Base-by-base conservation (phyloP, 2,329 filamentous ascomycete species). In the Tolypocladium sp. region DNA sequence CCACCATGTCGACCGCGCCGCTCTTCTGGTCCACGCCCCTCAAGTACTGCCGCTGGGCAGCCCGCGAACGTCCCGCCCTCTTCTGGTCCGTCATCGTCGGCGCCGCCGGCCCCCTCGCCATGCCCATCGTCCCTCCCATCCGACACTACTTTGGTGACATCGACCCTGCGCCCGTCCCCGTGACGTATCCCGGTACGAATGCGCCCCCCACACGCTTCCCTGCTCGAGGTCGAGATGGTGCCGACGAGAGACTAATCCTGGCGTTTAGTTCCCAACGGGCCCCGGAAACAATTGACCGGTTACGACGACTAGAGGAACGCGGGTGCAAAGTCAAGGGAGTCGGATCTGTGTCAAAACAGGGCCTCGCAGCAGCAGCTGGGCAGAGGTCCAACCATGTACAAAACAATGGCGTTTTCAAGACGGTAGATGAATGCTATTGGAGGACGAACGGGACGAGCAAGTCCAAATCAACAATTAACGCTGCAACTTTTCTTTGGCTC, bases 161-260 rank as follows among this genome's bases (percentile, higher is more conserved):
- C 66, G 82, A 86, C 67, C 83, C 88, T 63, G 78, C 84, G 63
- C 83, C 80, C 59, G 86, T 97, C 64, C 94, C 94, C 38, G 77
- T 92, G 74, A 95, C 92, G 72, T 99, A 97, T 80, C 94, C 94
- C 61, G 84, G 93, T 97, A 84, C 73, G 91, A 83, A 13, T 53
- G 38, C n/a, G 37, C 22, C 22, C 15, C 49, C 30, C 22, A 6
- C 49, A 12, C 17, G 49, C 27, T 30, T 15, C 4, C 46, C 27
- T n/a, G 10, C 30, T n/a, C 49, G 27, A 22, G 49, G 49, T 42
- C 20, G 8, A 9, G 20, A 10, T 6, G 25, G 20, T 12, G 46
- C 30, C 1, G 17, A 20, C 17, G 8, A 51, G 46, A 20, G 15
- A 10, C 44, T 35, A 27, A 44, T 49, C n/a, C 35, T 38, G 27